Conservation (phyloP, 1,284 basidiomycete species). For the Taiwanofungus camphoratus region DNA sequence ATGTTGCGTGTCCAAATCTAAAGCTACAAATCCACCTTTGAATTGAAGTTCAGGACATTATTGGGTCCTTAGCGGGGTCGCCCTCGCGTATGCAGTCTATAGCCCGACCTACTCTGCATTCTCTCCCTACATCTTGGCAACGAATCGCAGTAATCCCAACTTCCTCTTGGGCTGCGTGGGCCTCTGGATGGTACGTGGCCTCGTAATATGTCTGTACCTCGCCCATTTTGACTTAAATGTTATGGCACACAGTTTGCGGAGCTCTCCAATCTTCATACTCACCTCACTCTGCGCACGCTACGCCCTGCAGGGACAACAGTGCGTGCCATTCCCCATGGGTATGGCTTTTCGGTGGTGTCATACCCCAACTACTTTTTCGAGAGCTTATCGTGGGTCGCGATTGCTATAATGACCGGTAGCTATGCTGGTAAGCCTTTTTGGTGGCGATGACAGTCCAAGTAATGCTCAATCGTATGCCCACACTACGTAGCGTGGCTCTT, state of each 20-base stretch:
- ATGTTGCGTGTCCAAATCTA: constrained; percentile 5
- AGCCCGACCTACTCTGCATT: constrained; percentile 60
- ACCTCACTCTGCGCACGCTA: constrained; percentile 78
- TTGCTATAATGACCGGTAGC: constrained; percentile 78
- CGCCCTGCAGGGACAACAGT: constrained; percentile 78
- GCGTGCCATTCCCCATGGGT: constrained; percentile 82
- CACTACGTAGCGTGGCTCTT: constrained; percentile 61
- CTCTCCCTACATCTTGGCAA: constrained; percentile 61
- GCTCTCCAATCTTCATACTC: constrained; percentile 82
- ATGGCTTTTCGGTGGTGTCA: constrained; percentile 81
- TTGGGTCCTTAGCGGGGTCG: constrained; percentile 76
- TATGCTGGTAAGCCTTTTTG: constrained; percentile 53
- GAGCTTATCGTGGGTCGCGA: constrained; percentile 68
- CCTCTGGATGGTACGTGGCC: constrained; percentile 68
- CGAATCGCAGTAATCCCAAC: constrained; percentile 57
- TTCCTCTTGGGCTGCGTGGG: constrained; percentile 68
- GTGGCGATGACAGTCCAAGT: background rate
- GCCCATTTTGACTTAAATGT: background rate
- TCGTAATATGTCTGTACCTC: constrained; percentile 2
- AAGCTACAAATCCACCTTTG: constrained; percentile 5
- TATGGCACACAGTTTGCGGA: constrained; percentile 64
- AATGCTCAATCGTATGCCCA: constrained; percentile 4
- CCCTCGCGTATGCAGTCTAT: constrained; percentile 79
- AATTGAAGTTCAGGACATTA: constrained; percentile 77
- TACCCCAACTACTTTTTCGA: constrained; percentile 98